These are phyloP conservation scores for Papiliotrema flavescens DNA, from an alignment of 1,284 basidiomycete species.

Conservation along the genomic window DNA sequence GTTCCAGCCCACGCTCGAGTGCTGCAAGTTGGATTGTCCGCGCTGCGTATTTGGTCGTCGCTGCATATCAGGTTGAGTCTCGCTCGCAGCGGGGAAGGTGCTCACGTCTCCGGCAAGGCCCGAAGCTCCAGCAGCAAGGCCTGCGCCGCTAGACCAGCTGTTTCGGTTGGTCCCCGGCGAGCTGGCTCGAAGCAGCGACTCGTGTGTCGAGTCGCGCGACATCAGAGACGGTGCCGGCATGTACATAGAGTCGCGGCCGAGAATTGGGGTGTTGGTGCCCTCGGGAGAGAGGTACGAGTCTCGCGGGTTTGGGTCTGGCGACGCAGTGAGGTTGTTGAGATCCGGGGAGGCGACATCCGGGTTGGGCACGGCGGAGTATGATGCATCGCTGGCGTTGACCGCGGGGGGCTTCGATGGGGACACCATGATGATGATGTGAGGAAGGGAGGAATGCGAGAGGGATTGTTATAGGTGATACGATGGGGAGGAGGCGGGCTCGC, in stretches of 20 bases:
- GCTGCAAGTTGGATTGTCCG: constrained; percentile 27
- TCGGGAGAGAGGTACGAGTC: constrained; percentile 12
- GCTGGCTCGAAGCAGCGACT: constrained; percentile 14
- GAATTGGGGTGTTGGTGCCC: background rate
- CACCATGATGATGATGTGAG: constrained; percentile 4
- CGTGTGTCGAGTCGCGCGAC: constrained; percentile 39
- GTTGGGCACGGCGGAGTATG: constrained; percentile 7
- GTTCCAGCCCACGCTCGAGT: constrained; percentile 23
- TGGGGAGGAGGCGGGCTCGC: too few species aligned
- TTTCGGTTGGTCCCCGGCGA: constrained; percentile 9
- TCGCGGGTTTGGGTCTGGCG: constrained; percentile 3
- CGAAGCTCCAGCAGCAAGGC: constrained; percentile 24
- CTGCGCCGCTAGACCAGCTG: constrained; percentile 31
- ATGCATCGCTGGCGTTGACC: constrained; percentile 5
- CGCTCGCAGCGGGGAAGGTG: background rate
- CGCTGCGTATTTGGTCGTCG: constrained; percentile 8
- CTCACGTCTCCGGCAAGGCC: background rate
- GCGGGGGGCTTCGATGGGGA: constrained; percentile 4
- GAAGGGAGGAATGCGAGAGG: too few species aligned
- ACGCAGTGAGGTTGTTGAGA: constrained; percentile 9
- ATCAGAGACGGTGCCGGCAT: constrained; percentile 37
- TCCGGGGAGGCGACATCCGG: constrained; percentile 3
- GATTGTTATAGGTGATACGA: too few species aligned
- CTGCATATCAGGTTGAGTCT: background rate
- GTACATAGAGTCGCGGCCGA: constrained; percentile 7